phyloP scores from a whole-genome alignment of 2,329 filamentous ascomycete genomes.

The Scytalidium sp. region DNA sequence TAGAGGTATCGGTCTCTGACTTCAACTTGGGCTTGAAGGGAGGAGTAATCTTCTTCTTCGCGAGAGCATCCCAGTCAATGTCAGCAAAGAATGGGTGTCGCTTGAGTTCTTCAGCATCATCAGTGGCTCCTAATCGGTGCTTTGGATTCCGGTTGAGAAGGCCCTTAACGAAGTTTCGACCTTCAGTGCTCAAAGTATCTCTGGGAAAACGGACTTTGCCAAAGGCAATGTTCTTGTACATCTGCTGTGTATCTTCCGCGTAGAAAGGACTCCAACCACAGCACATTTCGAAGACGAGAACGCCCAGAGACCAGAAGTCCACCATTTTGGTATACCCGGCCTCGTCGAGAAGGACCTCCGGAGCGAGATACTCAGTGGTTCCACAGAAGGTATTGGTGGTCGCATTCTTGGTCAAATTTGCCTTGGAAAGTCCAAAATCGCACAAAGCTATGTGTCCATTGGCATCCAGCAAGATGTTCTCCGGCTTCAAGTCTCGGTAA shows the following conservation, averaged over 20 bases:
- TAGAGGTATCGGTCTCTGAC: constrained; percentile 92
- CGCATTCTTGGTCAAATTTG: constrained; percentile 93
- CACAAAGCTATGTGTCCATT: constrained; percentile 98
- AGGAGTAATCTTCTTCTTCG: constrained; percentile 88
- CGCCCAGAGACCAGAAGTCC: constrained; percentile 97
- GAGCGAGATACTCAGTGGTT: constrained; percentile 95
- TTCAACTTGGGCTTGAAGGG: constrained; percentile 98
- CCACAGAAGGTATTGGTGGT: constrained; percentile 99
- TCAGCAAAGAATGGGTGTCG: constrained; percentile 92
- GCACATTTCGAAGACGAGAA: constrained; percentile 99
- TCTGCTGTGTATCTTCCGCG: constrained; percentile 97
- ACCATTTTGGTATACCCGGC: constrained; percentile 99
- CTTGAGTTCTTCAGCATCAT: constrained; percentile 93
- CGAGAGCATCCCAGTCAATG: constrained; percentile 85
- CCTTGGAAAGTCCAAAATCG: constrained; percentile 96
- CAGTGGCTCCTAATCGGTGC: constrained; percentile 85
- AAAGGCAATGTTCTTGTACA: constrained; percentile 99
- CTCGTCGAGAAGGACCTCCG: constrained; percentile 92
- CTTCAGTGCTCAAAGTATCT: constrained; percentile 91
- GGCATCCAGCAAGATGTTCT: constrained; percentile 94
- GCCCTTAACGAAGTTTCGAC: constrained; percentile 96
- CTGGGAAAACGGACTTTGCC: constrained; percentile 96
- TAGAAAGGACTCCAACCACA: constrained; percentile 99
- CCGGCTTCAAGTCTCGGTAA: constrained; percentile 94
- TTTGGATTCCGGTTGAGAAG: constrained; percentile 95